Conservation (phyloP, 148 eudicot genomes). For the Fallopia convolvulus region DNA sequence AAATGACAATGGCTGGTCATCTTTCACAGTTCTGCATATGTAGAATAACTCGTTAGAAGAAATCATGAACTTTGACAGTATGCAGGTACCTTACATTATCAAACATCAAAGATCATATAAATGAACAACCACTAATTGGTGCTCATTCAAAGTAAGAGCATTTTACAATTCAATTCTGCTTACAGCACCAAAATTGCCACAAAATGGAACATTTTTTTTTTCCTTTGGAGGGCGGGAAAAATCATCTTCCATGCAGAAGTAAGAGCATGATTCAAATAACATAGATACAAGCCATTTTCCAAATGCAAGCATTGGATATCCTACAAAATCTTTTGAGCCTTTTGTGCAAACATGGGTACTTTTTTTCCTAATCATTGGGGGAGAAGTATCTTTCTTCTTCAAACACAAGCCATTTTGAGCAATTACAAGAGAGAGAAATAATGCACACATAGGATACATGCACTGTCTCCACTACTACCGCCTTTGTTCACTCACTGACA, state of each 20-base stretch:
- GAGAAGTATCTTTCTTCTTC: background rate
- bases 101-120: background rate
- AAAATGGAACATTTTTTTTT: too few relatives aligned
- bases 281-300: background rate
- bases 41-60: background rate
- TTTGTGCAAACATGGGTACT: too few relatives aligned
- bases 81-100: background rate
- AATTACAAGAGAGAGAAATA: too few relatives aligned
- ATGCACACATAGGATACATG: too few relatives aligned
- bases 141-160: background rate
- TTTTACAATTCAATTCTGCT: background rate
- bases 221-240: background rate
- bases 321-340: background rate
- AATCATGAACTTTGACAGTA: background rate
- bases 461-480: too few relatives aligned
- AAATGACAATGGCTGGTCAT: constrained; percentile 72
- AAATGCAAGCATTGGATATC: background rate
- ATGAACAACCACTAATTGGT: background rate
- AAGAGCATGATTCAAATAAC: background rate
- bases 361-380: too few relatives aligned
- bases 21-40: constrained; percentile 50
- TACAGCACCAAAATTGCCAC: background rate
- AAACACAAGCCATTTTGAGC: background rate
- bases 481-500: too few relatives aligned
- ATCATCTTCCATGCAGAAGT: background rate